phyloP scores from a whole-genome alignment of 352 stramenopile genomes.

The Elongisporangium undulatum region DNA sequence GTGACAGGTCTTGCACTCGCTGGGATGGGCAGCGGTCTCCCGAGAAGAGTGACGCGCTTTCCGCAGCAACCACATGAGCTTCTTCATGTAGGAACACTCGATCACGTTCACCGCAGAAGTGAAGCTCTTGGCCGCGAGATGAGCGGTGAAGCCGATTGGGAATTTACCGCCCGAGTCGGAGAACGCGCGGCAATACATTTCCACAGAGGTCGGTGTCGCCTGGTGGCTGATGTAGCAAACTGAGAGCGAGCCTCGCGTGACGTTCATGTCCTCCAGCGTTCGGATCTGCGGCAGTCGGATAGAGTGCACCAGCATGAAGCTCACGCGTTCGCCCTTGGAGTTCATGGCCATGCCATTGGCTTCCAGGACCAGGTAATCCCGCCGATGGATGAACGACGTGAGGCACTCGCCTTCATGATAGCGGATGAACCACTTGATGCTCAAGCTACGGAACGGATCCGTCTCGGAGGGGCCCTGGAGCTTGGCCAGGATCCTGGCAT shows the following conservation, averaged over 20 bases:
- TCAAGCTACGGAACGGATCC: conserved; percentile 29
- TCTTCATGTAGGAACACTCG: conserved; percentile 49
- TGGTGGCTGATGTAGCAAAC: conserved; percentile 32
- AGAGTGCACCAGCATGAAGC: conserved; percentile 33
- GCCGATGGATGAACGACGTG: conserved; percentile 34
- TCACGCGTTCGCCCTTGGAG: conserved; percentile 26
- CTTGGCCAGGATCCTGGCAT: conserved; percentile 25
- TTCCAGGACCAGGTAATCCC: conserved; percentile 43
- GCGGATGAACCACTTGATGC: conserved; percentile 35
- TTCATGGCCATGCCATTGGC: conserved; percentile 41
- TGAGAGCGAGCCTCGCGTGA: conserved; percentile 19
- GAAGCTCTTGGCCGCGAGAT: conserved; percentile 22
- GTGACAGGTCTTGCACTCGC: conserved; percentile 16
- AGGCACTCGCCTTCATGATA: conserved; percentile 26
- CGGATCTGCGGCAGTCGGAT: conserved; percentile 27
- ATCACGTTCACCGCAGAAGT: conserved; percentile 16
- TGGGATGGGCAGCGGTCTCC: conserved; percentile 9
- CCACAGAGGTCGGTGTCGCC: conserved; percentile 12
- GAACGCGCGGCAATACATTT: conserved; percentile 33
- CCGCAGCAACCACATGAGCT: conserved; percentile 36
- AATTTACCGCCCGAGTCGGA: conserved; percentile 23
- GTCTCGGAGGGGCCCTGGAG: conserved; percentile 18
- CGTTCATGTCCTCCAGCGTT: conserved; percentile 17
- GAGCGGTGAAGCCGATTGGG: conserved; percentile 12
- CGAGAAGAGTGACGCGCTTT: conserved; percentile 4